Percentiles rank a stretch among this genome's conserved stretches.
phyloP scores from a whole-genome alignment of 192 early-diverging fungal genomes.

The Backusella parvicylindrica region DNA sequence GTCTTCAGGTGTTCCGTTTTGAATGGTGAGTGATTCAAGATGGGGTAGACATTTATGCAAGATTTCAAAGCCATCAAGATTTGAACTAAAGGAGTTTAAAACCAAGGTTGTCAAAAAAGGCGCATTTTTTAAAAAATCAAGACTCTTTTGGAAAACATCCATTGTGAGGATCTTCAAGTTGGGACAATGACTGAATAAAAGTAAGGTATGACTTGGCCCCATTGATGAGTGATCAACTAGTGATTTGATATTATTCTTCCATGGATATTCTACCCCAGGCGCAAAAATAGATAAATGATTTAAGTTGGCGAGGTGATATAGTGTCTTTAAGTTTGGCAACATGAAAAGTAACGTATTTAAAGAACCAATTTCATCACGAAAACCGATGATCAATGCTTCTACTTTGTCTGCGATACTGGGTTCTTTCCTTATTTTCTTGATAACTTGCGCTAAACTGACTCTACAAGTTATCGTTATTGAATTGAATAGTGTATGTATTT shows the following conservation, averaged over 20 bases:
- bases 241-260: not conserved
- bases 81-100: not conserved
- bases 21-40: not conserved
- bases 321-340: not conserved
- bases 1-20: not conserved
- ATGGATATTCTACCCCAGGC: not conserved
- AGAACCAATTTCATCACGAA: not conserved
- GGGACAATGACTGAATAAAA: not conserved
- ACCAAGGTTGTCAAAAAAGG: not conserved
- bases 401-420: not conserved
- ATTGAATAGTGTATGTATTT: not conserved
- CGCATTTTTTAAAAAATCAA: not conserved
- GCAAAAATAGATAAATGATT: not conserved
- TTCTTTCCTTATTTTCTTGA: not conserved
- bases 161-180: not conserved
- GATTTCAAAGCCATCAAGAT: not conserved
- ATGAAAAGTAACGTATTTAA: not conserved
- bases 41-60: not conserved
- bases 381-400: not conserved
- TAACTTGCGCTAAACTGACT: not conserved
- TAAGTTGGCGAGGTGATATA: not conserved
- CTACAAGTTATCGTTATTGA: not conserved
- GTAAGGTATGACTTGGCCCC: not conserved
- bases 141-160: not conserved
- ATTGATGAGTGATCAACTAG: not conserved